Evolutionary conservation across 2,329 filamentous ascomycete genomes (phyloP).

Genomic region (Gyromitra esculenta): DNA sequence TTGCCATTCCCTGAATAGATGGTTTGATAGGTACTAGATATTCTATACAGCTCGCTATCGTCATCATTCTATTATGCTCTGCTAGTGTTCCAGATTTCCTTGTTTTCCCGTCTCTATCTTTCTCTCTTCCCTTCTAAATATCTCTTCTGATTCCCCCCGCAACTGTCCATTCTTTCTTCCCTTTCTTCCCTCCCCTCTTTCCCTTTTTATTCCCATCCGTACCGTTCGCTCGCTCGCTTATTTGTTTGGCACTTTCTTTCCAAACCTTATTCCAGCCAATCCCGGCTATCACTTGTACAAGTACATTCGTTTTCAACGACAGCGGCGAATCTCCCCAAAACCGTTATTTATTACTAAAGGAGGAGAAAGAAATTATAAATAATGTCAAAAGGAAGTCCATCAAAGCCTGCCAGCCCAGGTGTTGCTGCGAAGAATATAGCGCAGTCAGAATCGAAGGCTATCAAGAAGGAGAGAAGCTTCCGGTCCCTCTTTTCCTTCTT

Average conservation of each 20-base stretch:
- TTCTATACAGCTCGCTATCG: slow-evolving; percentile 45
- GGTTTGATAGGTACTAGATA: slow-evolving; percentile 36
- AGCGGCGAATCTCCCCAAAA: background rate
- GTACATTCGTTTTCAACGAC: slow-evolving; percentile 41
- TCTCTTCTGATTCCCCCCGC: slow-evolving; percentile 9
- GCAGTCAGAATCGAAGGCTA: slow-evolving; percentile 15
- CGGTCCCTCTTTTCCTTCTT: slow-evolving; percentile 52
- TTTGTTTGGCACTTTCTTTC: slow-evolving; percentile 42
- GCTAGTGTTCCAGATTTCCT: slow-evolving; percentile 39
- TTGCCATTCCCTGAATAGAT: slow-evolving; percentile 5
- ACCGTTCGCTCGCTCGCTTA: slow-evolving; percentile 27
- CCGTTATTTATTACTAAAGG: slow-evolving; percentile 2
- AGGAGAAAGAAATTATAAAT: slow-evolving; percentile 22
- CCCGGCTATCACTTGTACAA: slow-evolving; percentile 36
- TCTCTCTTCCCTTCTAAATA: slow-evolving; percentile 26
- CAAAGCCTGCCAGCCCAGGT: slow-evolving; percentile 11
- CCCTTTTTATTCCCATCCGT: slow-evolving; percentile 31
- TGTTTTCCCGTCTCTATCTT: slow-evolving; percentile 32
- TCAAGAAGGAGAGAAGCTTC: slow-evolving; percentile 51
- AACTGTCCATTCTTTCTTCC: slow-evolving; percentile 25
- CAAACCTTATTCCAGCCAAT: slow-evolving; percentile 23
- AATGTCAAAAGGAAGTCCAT: slow-evolving; percentile 31
- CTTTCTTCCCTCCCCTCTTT: slow-evolving; percentile 20
- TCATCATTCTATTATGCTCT: slow-evolving; percentile 43
- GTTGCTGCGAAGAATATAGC: background rate